Evolutionary conservation across 768 basidiomycete genomes (phyloP), one percentile per base, ranked within the genome.

Genomic region (Terana coerulea): DNA sequence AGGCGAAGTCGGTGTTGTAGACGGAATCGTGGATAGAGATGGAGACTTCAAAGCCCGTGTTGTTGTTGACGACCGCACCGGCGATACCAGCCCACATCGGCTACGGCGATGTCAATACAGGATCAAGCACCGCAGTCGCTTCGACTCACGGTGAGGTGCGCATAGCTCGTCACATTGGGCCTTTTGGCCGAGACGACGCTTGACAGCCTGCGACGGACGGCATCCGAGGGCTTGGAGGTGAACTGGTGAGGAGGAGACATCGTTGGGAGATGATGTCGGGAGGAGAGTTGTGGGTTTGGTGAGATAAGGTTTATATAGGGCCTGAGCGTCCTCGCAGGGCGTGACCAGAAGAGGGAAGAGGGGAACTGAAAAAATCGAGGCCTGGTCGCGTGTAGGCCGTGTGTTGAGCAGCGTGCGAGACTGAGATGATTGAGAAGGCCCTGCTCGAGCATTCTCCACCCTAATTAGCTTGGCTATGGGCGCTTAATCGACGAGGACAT

Each of bases 61-160:
- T 79, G 62, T 81, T 79, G 62, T 82, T 76, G 63, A 83, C 64
- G 42, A 81, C 64, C 21, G 70, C 71, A 34, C 86, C 87, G 3
- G 88, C 84, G 44, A 91, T 75, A 60, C 87, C 90, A 54, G 84
- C 87, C 88, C 89, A 92, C 89, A 92, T 90, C 19, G 89, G 86
- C 89, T 91, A 63, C 12, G 31, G 62, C 33, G 29, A 60, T 29
- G 42, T 4, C 47, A 59, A 33, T 43, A 31, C 48, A 9, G 52
- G 35, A 64, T n/a, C n/a, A n/a, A n/a, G n/a, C n/a, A n/a, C n/a
- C n/a, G n/a, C n/a, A n/a, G n/a, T n/a, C n/a, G n/a, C n/a, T 34
- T 51, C 44, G 47, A 70, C 81, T 68, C 61, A 89, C 88, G 53
- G 80, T 83, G 59, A 89, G 76, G 58, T 80, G 84, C 53, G 84